Base-by-base conservation (phyloP, 352 stramenopile genomes). In the Pythium aphanidermatum region DNA sequence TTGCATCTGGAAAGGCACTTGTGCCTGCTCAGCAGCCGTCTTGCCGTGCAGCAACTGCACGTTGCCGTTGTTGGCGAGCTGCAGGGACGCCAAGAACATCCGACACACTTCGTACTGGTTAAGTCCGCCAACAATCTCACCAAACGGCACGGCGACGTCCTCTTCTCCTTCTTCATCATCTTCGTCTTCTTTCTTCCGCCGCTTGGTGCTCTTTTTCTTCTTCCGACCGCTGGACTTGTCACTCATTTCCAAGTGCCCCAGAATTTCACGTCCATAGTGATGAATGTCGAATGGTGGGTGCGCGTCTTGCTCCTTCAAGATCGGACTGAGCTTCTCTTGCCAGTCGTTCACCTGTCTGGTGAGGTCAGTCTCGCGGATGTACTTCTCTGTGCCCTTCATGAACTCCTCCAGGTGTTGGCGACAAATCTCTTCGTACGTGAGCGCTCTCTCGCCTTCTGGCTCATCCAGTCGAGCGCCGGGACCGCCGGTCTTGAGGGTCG, bases 41-140 rank as follows among this genome's bases (percentile, higher is more conserved):
- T 73, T 65, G 25, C 60, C 81, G 46, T 96, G 84, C 14, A 80
- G 62, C 23, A 96, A 68, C 30, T 75, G 63, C 17, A 96, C 77
- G 55, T 94, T 95, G 6, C 86, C 86, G 36, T 69, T 94, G 62
- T 96, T 96, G 14, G 86, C 86, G 16, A 97, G 76, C 68, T 97
- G 88, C 36, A 97, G 58, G 10, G 83, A 95, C 13, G 88, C 85
- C 32, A 97, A 65, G 54, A 97, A 97, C 52, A 92, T 69, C 1
- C 88, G 86, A 55, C 82, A 94, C 2, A 97, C 83, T 45, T 97
- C 72, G 38, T 74, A 92, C 42, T 66, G 62, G 32, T 53, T 68
- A 38, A 76, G 70, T 17, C 74, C 73, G 19, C 55, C 48, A 26
- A 84, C 75, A 48, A 92, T 55, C 5, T 63, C 60, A 20, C 68